Conservation (phyloP, 2,329 filamentous ascomycete genomes). For the Ophiostoma sp. region DNA sequence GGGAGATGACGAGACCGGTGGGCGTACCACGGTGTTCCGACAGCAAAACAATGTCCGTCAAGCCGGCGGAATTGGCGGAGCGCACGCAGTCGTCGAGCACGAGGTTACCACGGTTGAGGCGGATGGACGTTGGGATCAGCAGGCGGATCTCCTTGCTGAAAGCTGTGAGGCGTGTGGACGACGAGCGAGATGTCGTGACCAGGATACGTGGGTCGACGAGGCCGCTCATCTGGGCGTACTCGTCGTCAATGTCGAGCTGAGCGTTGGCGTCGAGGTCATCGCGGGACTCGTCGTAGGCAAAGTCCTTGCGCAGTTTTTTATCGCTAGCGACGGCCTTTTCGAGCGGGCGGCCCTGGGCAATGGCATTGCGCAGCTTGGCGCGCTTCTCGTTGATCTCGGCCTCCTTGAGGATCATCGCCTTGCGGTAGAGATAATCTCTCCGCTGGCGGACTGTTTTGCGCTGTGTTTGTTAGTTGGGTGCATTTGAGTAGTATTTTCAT, state of each 20-base stretch:
- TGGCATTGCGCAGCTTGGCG: slow-evolving; percentile 78
- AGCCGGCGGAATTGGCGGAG: slow-evolving; percentile 75
- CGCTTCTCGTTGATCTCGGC: slow-evolving; percentile 92
- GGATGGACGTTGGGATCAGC: slow-evolving; percentile 79
- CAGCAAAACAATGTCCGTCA: slow-evolving; percentile 82
- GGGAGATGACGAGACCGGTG: slow-evolving; percentile 74
- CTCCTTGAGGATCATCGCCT: slow-evolving; percentile 82
- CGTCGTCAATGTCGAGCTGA: slow-evolving; percentile 76
- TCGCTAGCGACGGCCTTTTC: slow-evolving; percentile 84
- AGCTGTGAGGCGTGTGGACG: slow-evolving; percentile 77
- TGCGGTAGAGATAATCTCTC: slow-evolving; percentile 86
- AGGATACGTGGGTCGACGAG: slow-evolving; percentile 77
- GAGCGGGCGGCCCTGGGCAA: slow-evolving; percentile 85
- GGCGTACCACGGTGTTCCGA: slow-evolving; percentile 93
- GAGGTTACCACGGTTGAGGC: slow-evolving; percentile 87
- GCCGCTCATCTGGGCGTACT: slow-evolving; percentile 88
- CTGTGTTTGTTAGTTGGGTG: slow-evolving; percentile 35
- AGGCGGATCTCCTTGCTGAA: slow-evolving; percentile 83
- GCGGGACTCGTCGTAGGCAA: slow-evolving; percentile 86
- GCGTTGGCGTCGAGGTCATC: slow-evolving; percentile 67
- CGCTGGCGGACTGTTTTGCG: slow-evolving; percentile 76
- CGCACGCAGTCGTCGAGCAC: slow-evolving; percentile 82
- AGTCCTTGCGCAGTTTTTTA: slow-evolving; percentile 79
- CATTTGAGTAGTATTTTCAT: not conserved
- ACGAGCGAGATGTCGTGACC: slow-evolving; percentile 87